Percentiles rank a stretch among this genome's conserved stretches.
Conservation (phyloP, 1,139 yeast species). For the Debaryomyces subglobosus region DNA sequence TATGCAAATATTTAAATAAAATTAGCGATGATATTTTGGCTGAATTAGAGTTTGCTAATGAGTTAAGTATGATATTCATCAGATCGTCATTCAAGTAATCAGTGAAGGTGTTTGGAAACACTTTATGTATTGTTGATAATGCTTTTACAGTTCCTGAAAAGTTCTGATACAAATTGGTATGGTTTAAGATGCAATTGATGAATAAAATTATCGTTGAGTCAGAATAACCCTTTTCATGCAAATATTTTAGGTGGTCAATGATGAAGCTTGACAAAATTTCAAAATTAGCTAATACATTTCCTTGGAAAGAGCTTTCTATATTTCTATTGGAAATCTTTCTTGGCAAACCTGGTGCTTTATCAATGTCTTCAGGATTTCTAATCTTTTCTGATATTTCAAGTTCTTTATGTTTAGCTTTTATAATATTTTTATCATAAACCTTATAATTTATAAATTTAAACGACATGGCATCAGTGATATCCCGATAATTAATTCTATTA, state of each 20-base stretch:
- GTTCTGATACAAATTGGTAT: constrained; percentile 38
- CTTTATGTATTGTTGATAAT: constrained; percentile 22
- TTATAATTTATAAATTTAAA: constrained; percentile 31
- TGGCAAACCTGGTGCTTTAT: constrained; percentile 17
- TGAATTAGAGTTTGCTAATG: constrained; percentile 33
- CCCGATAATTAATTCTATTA: constrained; percentile 27
- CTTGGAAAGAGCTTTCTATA: constrained; percentile 26
- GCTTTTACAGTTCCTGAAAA: constrained; percentile 34
- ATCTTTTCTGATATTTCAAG: constrained; percentile 16
- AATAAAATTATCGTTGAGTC: constrained; percentile 31
- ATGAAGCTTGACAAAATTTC: constrained; percentile 28
- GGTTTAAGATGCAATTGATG: constrained; percentile 43
- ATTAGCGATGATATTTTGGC: constrained; percentile 30
- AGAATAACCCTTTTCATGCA: constrained; percentile 17
- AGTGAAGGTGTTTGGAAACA: constrained; percentile 18
- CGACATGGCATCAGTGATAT: constrained; percentile 36
- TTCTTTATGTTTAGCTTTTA: constrained; percentile 14
- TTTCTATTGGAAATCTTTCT: constrained; percentile 26
- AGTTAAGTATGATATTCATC: constrained; percentile 32
- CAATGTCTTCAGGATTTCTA: constrained; percentile 18
- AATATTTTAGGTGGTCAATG: constrained; percentile 27
- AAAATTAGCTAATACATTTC: constrained; percentile 39
- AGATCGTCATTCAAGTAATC: constrained; percentile 36
- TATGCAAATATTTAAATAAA: constrained; percentile 27
- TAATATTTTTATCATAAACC: constrained; percentile 27